A percentile compares a stretch with the other conserved stretches of the same genome.
phyloP scores from a whole-genome alignment of 1,284 basidiomycete genomes.

The Naganishia sp. region DNA sequence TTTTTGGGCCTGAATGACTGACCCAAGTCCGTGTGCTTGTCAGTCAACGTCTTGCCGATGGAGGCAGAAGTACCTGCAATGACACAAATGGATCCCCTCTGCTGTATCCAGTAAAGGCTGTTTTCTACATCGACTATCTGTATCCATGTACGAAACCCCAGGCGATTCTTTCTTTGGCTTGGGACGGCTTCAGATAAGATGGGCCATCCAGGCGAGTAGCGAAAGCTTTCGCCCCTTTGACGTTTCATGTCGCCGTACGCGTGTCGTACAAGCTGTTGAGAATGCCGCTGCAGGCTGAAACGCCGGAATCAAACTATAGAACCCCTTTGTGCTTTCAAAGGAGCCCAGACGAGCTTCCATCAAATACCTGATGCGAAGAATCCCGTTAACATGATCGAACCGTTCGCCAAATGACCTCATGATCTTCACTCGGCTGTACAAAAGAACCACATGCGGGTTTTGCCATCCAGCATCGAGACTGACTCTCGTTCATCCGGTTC shows the following conservation, averaged over 20 bases:
- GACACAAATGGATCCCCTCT: slow-evolving; percentile 20
- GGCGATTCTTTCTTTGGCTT: no score
- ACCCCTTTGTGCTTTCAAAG: neutral
- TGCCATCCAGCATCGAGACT: no score
- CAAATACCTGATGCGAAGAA: neutral
- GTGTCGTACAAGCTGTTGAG: neutral
- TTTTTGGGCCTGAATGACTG: neutral
- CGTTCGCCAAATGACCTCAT: no score
- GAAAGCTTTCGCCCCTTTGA: neutral
- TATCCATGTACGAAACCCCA: neutral
- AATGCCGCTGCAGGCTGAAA: neutral
- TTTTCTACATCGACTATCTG: neutral
- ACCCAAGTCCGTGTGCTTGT: neutral
- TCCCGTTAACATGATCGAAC: no score
- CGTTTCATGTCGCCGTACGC: neutral
- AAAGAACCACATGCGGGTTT: no score
- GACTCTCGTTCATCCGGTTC: no score
- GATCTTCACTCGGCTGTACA: no score
- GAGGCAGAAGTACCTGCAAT: neutral
- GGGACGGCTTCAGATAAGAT: no score
- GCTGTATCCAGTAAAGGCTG: slow-evolving; percentile 7
- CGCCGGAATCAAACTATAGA: slow-evolving; percentile 10
- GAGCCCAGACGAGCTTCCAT: neutral
- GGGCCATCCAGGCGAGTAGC: neutral
- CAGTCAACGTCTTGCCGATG: slow-evolving; percentile 30